Evolutionary conservation across 495 filamentous ascomycete species (phyloP).

Genomic region (Neurospora tetrasperma): DNA sequence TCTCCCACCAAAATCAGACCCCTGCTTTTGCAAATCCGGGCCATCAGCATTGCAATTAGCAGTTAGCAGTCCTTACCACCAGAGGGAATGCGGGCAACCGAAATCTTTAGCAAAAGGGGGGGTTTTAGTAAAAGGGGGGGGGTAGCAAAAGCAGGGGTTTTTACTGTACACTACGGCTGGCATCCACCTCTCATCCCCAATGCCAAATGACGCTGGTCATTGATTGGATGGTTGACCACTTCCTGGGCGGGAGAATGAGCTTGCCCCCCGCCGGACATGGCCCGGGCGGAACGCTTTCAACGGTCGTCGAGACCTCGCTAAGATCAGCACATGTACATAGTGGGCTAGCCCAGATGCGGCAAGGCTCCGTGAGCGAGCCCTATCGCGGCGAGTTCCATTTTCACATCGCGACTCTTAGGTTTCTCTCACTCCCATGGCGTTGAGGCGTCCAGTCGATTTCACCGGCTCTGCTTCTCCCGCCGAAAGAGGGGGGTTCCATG

Average conservation of each 20-base stretch:
- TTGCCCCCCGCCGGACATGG: not conserved
- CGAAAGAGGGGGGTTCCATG: conserved; percentile 7
- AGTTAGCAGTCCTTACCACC: too few relatives aligned
- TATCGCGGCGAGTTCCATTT: not conserved
- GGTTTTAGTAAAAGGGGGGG: too few relatives aligned
- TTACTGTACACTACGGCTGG: not conserved
- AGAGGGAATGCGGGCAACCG: too few relatives aligned
- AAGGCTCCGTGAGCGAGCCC: conserved; percentile 17
- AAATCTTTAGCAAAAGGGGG: too few relatives aligned
- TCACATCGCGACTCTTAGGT: not conserved
- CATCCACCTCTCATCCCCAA: not conserved
- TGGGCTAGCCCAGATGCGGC: conserved; percentile 13
- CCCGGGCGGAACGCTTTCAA: conserved; percentile 10
- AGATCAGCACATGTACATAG: not conserved
- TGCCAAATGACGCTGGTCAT: not conserved
- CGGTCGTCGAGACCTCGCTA: conserved; percentile 13
- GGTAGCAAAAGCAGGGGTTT: too few relatives aligned
- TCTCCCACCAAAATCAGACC: too few relatives aligned
- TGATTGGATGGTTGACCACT: not conserved
- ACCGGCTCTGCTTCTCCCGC: not conserved
- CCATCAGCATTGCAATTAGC: too few relatives aligned
- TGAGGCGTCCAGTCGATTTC: conserved; percentile 15
- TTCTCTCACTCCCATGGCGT: conserved; percentile 8
- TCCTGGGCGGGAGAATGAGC: not conserved
- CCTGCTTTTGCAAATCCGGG: too few relatives aligned